Evolutionary conservation across 225 moss, liverwort and hornwort species (phyloP).

Genomic region (Polytrichum commune): DNA sequence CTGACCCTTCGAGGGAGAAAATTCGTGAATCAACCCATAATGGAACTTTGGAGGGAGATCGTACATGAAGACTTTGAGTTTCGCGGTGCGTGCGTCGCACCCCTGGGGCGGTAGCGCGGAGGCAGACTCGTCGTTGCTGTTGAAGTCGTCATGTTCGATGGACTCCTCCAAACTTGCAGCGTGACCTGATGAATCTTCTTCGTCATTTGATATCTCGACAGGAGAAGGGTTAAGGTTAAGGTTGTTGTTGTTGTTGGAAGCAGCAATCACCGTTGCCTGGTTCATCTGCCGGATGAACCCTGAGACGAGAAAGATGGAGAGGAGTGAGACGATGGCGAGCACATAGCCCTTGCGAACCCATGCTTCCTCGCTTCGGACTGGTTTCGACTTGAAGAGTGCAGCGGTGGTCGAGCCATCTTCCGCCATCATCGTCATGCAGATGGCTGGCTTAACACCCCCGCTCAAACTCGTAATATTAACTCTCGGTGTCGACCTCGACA

Average conservation of each 20-base stretch:
- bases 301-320: neutral
- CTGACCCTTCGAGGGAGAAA: neutral
- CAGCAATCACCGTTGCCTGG: neutral
- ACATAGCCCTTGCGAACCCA: conserved; percentile 1
- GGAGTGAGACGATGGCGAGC: neutral
- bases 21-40: conserved; percentile 1
- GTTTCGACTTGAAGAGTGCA: conserved; percentile 4
- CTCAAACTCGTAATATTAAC: too few species aligned
- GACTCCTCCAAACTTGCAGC: neutral
- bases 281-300: neutral
- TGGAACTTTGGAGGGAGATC: conserved; percentile 14
- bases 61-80: conserved; percentile 15
- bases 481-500: too few species aligned
- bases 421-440: conserved; percentile 1
- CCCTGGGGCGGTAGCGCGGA: conserved; percentile 3
- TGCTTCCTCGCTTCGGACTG: neutral
- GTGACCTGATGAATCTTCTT: neutral
- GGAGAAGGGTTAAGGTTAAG: neutral
- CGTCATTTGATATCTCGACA: neutral
- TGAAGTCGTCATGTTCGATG: conserved; percentile 3
- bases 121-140: neutral
- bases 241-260: neutral
- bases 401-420: neutral
- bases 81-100: neutral
- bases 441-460: conserved; percentile 8